Base-by-base conservation (phyloP, 2,329 filamentous ascomycete species). In the Sporothrix mexicana region DNA sequence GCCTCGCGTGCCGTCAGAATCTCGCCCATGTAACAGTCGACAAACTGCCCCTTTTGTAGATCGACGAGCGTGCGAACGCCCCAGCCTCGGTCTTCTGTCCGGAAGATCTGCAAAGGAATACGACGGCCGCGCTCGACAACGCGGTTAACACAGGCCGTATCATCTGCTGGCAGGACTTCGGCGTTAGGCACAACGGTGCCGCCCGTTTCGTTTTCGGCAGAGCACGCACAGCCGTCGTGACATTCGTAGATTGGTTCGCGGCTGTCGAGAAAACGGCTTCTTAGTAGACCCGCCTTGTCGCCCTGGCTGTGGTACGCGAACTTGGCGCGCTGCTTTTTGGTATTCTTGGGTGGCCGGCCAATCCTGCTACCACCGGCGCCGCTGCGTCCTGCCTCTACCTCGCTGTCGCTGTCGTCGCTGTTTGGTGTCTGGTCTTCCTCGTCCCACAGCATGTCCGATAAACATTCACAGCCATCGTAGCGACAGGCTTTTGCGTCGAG, bases 1-100 rank as follows among this genome's bases (percentile, higher is more conserved):
- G 93, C 92, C 81, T 95, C 90, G 1, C 80, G 77, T 0, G 85
- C 83, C 1, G 89, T 90, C 76, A 93, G 90, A 72, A 92, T 84
- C 79, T 92, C 90, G 13, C 93, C 93, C 8, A 94, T 85, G 78
- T 96, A 97, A 8, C 87, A 88, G 78, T 95, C 93, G 55, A 97
- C 88, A 77, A 94, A 96, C 76, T 95, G 92, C 2, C 93, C 93
- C 75, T 86, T 85, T 71, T 87, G 86, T 1, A 97, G 87, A 23
- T 89, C 84, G 2, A 90, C 84, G 3, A 86, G 86, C 74, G 90
- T 91, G 8, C 89, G 86, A 0, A 97, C 87, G 45, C 91, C 93
- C 93, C 93, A 97, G 47, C 93, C 93, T 62, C 93, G 88, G 67
- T 90, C 85, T 1, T 79, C 76, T 0, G 93, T 95, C 71, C 90